Base-by-base conservation (phyloP, 192 early-diverging fungal genomes). In the Coemansia sp. region DNA sequence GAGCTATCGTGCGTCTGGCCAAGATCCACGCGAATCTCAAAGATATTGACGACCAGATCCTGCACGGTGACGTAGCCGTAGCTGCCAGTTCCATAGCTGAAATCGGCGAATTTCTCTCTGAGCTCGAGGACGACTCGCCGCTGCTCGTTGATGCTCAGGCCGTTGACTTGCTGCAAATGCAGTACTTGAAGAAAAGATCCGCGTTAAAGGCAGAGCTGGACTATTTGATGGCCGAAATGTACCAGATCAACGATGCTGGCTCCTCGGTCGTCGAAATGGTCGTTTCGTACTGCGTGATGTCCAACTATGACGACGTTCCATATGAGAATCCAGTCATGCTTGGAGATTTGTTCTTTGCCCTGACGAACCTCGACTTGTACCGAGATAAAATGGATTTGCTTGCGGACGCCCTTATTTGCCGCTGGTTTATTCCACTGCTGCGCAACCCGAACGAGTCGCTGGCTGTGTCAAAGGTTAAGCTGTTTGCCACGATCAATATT, bases 331-430 rank as follows among this genome's bases (percentile, higher is more conserved):
- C 75, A 3, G 73, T 85, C 27, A 70, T 65, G 15, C 53, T 78
- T 13, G 70, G 73, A 40, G 83, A 85, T 44, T 50, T 85, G 55
- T 75, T 77, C 53, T 79, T 80, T 68, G 83, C 78, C n/a, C 53
- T 77, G 70, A 60, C 69, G 1, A 70, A 78, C 33, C 76, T 85
- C 24, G 83, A 69, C n/a, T 55, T 75, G 67, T 76, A 61, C n/a
- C 41, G 53, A 16, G 62, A 60, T 9, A 65, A 68, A 18, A 57
- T 72, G 41, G 79, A 75, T 20, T 3, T 33, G 11, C 65, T 85
- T 3, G 76, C 71, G 3, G 62, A 66, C 3, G 57, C 61, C 9
- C 57, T 85, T 33, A 71, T 66, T 9, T 53, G 55, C 8, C 70
- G 62, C 58, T 78, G 74, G 66, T 64, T 85, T 38, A 34, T 71